Conservation (phyloP, 495 filamentous ascomycete genomes). For the Aspergillus cristatus region DNA sequence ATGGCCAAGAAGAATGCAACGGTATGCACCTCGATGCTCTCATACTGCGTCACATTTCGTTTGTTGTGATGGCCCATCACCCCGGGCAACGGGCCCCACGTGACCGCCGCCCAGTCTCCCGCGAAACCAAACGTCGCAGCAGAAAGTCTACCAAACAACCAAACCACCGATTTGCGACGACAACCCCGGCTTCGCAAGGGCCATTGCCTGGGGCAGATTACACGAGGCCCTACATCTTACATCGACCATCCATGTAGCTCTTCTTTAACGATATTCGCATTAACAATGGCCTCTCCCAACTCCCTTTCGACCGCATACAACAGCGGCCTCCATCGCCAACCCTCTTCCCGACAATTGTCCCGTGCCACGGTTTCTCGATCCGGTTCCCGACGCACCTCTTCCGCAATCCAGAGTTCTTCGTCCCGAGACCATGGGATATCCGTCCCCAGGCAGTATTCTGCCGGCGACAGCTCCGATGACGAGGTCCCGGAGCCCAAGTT, state of each 20-base stretch:
- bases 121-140: background rate
- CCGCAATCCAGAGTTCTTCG: constrained; percentile 17
- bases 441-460: constrained; percentile 26
- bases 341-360: constrained; percentile 29
- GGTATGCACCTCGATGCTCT: too few relatives aligned
- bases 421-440: constrained; percentile 13
- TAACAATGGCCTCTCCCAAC: constrained; percentile 31
- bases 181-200: background rate
- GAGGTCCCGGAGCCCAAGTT: constrained; percentile 66
- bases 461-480: constrained; percentile 68
- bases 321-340: constrained; percentile 25
- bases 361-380: constrained; percentile 34
- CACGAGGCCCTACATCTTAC: background rate
- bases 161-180: constrained; percentile 1
- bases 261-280: constrained; percentile 4
- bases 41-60: too few relatives aligned
- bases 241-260: constrained; percentile 11
- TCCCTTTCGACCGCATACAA: constrained; percentile 30
- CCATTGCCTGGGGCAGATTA: background rate
- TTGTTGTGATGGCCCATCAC: constrained; percentile 12
- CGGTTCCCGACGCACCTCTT: constrained; percentile 32
- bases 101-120: constrained; percentile 14
- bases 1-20: too few relatives aligned
- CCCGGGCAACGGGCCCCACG: constrained; percentile 10
- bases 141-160: constrained; percentile 1